Evolutionary conservation across 345 rosid species (phyloP).

Genomic region (Melaleuca alternifolia): DNA sequence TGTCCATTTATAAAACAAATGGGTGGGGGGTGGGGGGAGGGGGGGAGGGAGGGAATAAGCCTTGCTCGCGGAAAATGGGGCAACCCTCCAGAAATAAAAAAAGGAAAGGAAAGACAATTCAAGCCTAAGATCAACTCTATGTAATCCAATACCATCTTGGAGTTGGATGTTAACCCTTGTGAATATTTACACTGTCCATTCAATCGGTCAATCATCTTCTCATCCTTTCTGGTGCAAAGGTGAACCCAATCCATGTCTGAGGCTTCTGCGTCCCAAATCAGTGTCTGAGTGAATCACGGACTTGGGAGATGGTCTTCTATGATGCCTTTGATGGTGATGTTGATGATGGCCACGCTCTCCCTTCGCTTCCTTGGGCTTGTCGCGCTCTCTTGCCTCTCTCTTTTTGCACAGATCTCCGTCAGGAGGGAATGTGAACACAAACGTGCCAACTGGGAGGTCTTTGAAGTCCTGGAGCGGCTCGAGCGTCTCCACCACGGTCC

Average conservation of each 20-base stretch:
- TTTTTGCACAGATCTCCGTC: slow-evolving; percentile 5
- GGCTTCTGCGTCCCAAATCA: background rate
- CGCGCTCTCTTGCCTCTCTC: slow-evolving; percentile 1
- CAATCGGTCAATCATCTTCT: background rate
- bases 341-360: slow-evolving; percentile 11
- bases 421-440: slow-evolving; percentile 50
- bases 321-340: slow-evolving; percentile 10
- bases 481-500: slow-evolving; percentile 43
- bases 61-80: background rate
- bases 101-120: background rate
- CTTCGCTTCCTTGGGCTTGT: slow-evolving; percentile 17
- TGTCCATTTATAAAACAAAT: background rate
- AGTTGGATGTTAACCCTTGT: background rate
- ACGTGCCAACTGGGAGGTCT: slow-evolving; percentile 50
- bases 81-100: background rate
- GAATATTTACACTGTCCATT: background rate
- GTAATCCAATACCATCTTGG: background rate
- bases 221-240: background rate
- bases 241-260: background rate
- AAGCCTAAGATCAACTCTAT: background rate
- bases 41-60: background rate
- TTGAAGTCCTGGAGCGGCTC: slow-evolving; percentile 49
- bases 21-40: no score
- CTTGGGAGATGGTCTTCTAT: slow-evolving; percentile 10
- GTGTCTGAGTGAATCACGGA: background rate